These are phyloP conservation scores for Udeniomyces megalosporus DNA, from an alignment of 768 basidiomycete genomes.

Conservation along the genomic window DNA sequence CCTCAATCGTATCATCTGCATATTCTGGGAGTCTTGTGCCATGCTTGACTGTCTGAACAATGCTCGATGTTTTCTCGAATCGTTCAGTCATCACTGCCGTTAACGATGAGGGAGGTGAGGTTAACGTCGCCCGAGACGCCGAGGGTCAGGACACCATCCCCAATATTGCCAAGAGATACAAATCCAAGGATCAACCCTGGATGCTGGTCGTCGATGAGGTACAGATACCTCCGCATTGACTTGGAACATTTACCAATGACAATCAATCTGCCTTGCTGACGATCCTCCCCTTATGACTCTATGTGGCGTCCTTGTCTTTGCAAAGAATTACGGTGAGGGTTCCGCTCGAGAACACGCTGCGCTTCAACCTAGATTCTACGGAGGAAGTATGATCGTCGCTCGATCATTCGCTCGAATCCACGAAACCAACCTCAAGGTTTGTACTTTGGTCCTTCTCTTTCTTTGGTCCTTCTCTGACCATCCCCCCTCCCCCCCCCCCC, in stretches of 20 bases:
- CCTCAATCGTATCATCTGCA: background rate
- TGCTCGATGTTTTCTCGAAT: no score
- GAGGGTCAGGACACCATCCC: constrained; percentile 65
- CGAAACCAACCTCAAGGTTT: constrained; percentile 86
- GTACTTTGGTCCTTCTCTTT: constrained; percentile 20
- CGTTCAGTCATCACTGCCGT: constrained; percentile 78
- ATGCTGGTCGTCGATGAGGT: constrained; percentile 76
- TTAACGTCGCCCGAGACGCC: constrained; percentile 77
- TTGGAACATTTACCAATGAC: no score
- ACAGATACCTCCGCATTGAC: background rate
- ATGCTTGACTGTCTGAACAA: no score
- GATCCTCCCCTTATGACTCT: no score
- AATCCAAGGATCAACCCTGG: constrained; percentile 71
- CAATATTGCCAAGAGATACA: constrained; percentile 73
- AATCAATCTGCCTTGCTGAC: background rate
- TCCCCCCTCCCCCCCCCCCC: background rate
- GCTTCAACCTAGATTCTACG: constrained; percentile 86
- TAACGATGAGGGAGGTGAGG: constrained; percentile 85
- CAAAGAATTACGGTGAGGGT: constrained; percentile 80
- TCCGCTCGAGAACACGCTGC: constrained; percentile 96
- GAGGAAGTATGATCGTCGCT: constrained; percentile 58
- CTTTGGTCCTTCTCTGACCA: background rate
- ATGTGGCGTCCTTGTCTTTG: no score
- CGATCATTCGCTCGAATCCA: constrained; percentile 95
- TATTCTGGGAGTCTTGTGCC: no score